These are phyloP conservation scores for Mitragyna speciosa DNA, from an alignment of 257 asterid species.

Conservation along the genomic window DNA sequence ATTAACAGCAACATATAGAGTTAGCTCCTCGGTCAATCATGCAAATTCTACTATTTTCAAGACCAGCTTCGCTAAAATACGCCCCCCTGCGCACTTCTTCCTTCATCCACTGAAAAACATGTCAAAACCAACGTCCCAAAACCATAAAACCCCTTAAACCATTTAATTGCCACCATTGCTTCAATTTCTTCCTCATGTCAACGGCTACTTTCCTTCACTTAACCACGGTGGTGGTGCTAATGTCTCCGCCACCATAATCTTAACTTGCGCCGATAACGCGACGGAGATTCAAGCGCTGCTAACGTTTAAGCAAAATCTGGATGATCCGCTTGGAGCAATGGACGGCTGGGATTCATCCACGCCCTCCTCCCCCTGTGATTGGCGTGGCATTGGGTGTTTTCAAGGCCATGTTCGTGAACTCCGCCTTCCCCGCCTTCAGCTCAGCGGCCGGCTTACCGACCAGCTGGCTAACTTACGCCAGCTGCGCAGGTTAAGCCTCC, in stretches of 20 bases:
- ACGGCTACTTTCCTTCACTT: conserved; percentile 29
- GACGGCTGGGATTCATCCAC: conserved; percentile 67
- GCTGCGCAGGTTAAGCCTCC: conserved; percentile 66
- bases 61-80: conserved; percentile 20
- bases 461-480: conserved; percentile 41
- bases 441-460: conserved; percentile 47
- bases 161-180: not conserved
- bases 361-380: conserved; percentile 71
- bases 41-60: not conserved
- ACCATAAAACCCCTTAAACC: not conserved
- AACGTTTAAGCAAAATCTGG: conserved; percentile 45
- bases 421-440: conserved; percentile 66
- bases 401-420: conserved; percentile 52
- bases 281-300: conserved; percentile 53
- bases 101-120: conserved; percentile 3
- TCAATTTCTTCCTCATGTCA: conserved; percentile 32
- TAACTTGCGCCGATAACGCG: conserved; percentile 34
- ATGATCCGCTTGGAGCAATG: conserved; percentile 64
- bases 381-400: conserved; percentile 66
- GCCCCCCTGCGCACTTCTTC: conserved; percentile 29
- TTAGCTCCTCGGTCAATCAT: conserved; percentile 17
- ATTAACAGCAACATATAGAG: conserved; percentile 8
- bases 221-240: conserved; percentile 30
- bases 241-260: conserved; percentile 32
- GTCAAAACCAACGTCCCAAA: conserved; percentile 7